These are phyloP conservation scores for Knufia fluminis DNA, from an alignment of 2,329 filamentous ascomycete genomes.

Conservation along the genomic window DNA sequence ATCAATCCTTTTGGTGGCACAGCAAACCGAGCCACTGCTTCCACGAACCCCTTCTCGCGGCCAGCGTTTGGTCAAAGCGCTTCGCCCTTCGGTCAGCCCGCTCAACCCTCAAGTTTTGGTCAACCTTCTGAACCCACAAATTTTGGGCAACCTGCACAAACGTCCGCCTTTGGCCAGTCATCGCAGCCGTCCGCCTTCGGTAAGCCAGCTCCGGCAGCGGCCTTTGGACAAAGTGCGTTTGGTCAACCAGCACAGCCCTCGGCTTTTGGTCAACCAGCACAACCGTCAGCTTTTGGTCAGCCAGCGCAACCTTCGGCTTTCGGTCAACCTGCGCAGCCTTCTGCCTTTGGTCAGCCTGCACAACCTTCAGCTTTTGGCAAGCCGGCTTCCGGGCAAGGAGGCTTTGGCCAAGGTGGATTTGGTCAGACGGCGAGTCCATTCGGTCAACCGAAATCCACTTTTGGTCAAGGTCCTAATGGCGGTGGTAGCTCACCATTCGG, in stretches of 20 bases:
- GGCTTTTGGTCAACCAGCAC: slow-evolving; percentile 19
- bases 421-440: slow-evolving; percentile 4
- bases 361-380: slow-evolving; percentile 13
- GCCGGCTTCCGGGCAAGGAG: slow-evolving; percentile 22
- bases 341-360: slow-evolving; percentile 18
- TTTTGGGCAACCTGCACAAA: slow-evolving; percentile 22
- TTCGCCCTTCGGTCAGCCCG: slow-evolving; percentile 29
- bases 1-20: slow-evolving; percentile 1
- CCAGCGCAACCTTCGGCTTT: slow-evolving; percentile 19
- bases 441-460: slow-evolving; percentile 14
- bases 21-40: slow-evolving; percentile 5
- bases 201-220: slow-evolving; percentile 27
- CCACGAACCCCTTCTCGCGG: slow-evolving; percentile 23
- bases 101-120: slow-evolving; percentile 32
- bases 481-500: not conserved
- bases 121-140: slow-evolving; percentile 28
- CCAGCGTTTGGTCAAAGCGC: slow-evolving; percentile 25
- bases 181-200: slow-evolving; percentile 27
- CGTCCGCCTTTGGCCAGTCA: slow-evolving; percentile 23
- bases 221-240: slow-evolving; percentile 25
- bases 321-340: slow-evolving; percentile 26
- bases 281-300: slow-evolving; percentile 24
- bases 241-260: slow-evolving; percentile 4
- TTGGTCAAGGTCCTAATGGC: slow-evolving; percentile 10
- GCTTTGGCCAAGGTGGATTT: slow-evolving; percentile 28